Evolutionary conservation across 331 rosid genomes (phyloP).

Genomic region (Acacia concinna): DNA sequence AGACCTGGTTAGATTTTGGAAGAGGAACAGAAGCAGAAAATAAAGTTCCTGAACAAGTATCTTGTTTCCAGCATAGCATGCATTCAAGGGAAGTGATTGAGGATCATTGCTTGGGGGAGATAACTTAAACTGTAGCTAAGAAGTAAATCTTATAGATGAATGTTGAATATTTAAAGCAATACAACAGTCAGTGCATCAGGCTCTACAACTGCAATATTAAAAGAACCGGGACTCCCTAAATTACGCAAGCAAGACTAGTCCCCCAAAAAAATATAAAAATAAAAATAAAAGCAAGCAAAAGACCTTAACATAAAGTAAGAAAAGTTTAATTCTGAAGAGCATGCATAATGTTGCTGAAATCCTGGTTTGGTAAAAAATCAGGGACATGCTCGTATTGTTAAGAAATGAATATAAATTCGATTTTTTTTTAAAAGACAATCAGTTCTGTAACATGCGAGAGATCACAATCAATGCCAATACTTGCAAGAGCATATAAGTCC

Average conservation of each 20-base stretch:
- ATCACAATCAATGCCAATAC: not conserved
- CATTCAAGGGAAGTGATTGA: conserved; percentile 9
- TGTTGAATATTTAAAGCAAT: not conserved
- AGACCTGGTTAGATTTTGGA: conserved; percentile 28
- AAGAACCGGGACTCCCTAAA: not conserved
- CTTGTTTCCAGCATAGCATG: conserved; percentile 10
- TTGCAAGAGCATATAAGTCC: not conserved
- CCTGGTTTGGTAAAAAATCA: too few species aligned
- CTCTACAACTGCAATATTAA: not conserved
- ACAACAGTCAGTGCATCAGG: not conserved
- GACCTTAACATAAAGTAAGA: not conserved
- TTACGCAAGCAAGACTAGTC: not conserved
- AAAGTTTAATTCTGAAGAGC: not conserved
- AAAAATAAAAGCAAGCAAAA: too few species aligned
- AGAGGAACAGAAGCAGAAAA: conserved; percentile 30
- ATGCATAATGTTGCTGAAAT: not conserved
- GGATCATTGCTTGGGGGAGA: not conserved
- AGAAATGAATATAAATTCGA: not conserved
- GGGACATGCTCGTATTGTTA: not conserved
- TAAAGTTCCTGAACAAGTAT: conserved; percentile 19
- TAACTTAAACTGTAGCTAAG: not conserved
- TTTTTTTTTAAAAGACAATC: not conserved
- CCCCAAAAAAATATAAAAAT: too few species aligned
- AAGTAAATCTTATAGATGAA: not conserved
- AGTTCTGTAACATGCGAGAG: not conserved